Evolutionary conservation across 306 rosid genomes (phyloP).

Genomic region (Cucumis hystrix): DNA sequence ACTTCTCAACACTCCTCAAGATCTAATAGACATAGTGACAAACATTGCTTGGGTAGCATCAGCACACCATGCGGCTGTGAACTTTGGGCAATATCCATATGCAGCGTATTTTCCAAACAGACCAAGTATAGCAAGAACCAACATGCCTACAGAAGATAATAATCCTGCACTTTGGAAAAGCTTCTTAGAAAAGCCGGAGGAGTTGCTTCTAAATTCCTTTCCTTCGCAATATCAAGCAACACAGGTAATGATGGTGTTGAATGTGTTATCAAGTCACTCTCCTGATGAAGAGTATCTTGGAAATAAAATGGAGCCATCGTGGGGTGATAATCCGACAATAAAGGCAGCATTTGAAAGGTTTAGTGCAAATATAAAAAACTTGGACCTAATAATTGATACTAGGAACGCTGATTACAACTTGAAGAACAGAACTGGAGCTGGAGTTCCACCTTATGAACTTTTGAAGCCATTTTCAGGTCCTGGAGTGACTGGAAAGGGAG

Average conservation of each 20-base stretch:
- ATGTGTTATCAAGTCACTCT: conserved; percentile 48
- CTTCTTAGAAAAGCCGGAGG: conserved; percentile 39
- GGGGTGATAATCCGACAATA: conserved; percentile 42
- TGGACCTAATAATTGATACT: conserved; percentile 37
- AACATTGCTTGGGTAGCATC: conserved; percentile 59
- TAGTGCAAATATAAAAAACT: conserved; percentile 21
- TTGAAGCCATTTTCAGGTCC: conserved; percentile 69
- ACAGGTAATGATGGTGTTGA: conserved; percentile 36
- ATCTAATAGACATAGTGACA: conserved; percentile 32
- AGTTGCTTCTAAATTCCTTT: conserved; percentile 20
- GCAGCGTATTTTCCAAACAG: conserved; percentile 57
- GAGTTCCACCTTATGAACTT: conserved; percentile 55
- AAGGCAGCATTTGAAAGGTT: conserved; percentile 43
- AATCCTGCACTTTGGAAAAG: conserved; percentile 25
- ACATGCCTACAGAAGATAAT: conserved; percentile 52
- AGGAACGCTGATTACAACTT: conserved; percentile 29
- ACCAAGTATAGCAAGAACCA: conserved; percentile 46
- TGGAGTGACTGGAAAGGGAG: conserved; percentile 70
- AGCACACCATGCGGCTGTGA: conserved; percentile 62
- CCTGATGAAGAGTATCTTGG: conserved; percentile 78
- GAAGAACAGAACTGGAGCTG: conserved; percentile 72
- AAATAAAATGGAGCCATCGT: conserved; percentile 37
- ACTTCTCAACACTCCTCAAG: conserved; percentile 25
- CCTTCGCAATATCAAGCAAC: conserved; percentile 67
- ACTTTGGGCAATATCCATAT: conserved; percentile 56